phyloP scores from a whole-genome alignment of 345 rosid genomes.

The Gossypium stocksii region DNA sequence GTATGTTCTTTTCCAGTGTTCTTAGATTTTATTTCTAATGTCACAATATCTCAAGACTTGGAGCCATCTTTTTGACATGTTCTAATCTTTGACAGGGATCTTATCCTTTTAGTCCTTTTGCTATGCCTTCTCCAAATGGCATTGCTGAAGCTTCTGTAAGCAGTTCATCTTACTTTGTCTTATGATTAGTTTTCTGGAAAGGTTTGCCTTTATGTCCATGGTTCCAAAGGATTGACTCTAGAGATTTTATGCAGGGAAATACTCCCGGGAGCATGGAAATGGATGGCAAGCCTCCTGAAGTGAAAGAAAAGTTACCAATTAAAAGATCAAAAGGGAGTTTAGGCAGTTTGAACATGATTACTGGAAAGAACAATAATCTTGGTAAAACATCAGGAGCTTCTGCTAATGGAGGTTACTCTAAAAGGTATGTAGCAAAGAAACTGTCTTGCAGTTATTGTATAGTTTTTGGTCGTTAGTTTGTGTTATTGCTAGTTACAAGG shows the following conservation, averaged over 20 bases:
- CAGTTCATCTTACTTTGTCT: conserved; percentile 20
- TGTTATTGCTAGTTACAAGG: neutral
- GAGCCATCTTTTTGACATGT: conserved; percentile 13
- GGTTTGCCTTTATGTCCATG: conserved; percentile 9
- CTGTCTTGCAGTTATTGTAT: neutral
- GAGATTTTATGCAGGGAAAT: conserved; percentile 53
- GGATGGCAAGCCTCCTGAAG: conserved; percentile 76
- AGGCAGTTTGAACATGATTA: conserved; percentile 91
- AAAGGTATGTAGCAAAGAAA: conserved; percentile 49
- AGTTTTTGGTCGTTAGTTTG: neutral
- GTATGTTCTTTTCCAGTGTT: conserved; percentile 37
- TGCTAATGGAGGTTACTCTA: conserved; percentile 81
- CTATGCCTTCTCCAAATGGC: conserved; percentile 94
- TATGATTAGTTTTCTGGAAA: conserved; percentile 16
- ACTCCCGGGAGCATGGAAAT: conserved; percentile 64
- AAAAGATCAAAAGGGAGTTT: conserved; percentile 98
- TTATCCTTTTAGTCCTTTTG: conserved; percentile 93
- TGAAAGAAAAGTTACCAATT: conserved; percentile 89
- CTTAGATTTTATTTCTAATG: conserved; percentile 12
- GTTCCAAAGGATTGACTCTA: conserved; percentile 15
- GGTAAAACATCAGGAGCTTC: conserved; percentile 69
- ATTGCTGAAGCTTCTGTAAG: conserved; percentile 76
- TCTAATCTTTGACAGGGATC: conserved; percentile 56
- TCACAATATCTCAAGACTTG: conserved; percentile 6
- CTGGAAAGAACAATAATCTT: conserved; percentile 68